A percentile compares a stretch with the other conserved stretches of the same genome.
phyloP scores from a whole-genome alignment of 23 red algal species.

The Gracilaria domingensis region DNA sequence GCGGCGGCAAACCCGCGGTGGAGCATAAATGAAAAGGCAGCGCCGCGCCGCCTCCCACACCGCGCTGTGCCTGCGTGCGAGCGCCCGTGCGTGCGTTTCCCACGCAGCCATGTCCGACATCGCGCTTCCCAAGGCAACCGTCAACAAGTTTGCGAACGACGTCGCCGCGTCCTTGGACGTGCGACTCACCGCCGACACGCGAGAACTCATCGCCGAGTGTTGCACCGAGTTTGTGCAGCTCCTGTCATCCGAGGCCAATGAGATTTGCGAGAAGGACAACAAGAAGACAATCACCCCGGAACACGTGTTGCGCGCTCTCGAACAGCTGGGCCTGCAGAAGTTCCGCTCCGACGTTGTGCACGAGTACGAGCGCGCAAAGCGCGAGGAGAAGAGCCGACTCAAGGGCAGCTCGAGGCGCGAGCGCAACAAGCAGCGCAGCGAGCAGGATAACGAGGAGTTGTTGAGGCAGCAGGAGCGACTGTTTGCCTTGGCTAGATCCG shows the following conservation, averaged over 20 bases:
- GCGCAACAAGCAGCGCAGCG: conserved; percentile 27
- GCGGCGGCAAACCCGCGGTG: background rate
- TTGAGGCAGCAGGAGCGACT: conserved; percentile 59
- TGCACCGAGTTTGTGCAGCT: conserved; percentile 97
- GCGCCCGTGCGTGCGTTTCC: too few species aligned
- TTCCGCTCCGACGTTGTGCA: conserved; percentile 56
- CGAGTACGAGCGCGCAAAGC: conserved; percentile 68
- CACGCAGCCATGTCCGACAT: conserved; percentile 56
- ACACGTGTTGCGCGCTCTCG: conserved; percentile 84
- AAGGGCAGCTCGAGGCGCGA: conserved; percentile 19
- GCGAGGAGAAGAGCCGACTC: conserved; percentile 45
- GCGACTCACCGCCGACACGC: conserved; percentile 72
- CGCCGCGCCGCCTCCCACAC: too few species aligned
- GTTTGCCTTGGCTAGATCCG: conserved; percentile 55
- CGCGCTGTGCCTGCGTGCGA: too few species aligned
- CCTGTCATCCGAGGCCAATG: conserved; percentile 89
- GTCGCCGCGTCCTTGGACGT: conserved; percentile 62
- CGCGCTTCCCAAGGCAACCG: conserved; percentile 92
- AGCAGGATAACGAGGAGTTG: conserved; percentile 49
- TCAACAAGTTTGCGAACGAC: conserved; percentile 98
- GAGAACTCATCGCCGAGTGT: conserved; percentile 83
- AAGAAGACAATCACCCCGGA: conserved; percentile 95
- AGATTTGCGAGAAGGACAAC: conserved; percentile 89
- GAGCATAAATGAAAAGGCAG: too few species aligned
- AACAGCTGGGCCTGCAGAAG: conserved; percentile 81